Conservation (phyloP, 768 basidiomycete genomes). For the Sporobolomyces pararoseus region DNA sequence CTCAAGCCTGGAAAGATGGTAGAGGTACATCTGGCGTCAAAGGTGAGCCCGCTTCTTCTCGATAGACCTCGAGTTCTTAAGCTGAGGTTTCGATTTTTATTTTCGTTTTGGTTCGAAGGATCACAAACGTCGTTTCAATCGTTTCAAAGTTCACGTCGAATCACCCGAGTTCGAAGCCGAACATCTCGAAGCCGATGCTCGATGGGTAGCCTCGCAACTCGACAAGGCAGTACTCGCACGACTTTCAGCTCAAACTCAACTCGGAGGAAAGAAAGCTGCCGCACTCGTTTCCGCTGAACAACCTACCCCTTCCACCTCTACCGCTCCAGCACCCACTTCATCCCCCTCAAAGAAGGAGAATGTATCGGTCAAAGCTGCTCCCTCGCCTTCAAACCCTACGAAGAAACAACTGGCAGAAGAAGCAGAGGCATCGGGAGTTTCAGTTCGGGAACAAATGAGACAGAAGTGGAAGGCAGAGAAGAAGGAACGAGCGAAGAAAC, state of each 20-base stretch:
- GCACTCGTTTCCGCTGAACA: not conserved
- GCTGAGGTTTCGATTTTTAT: not conserved
- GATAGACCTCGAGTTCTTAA: not conserved
- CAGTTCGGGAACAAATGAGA: conserved; percentile 31
- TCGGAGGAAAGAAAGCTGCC: conserved; percentile 35
- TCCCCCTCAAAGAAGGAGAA: conserved; percentile 7
- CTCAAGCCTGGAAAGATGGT: conserved; percentile 39
- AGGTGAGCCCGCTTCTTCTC: conserved; percentile 17
- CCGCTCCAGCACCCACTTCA: not conserved
- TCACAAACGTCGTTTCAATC: conserved; percentile 36
- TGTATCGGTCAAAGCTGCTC: not conserved
- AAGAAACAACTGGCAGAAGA: conserved; percentile 1
- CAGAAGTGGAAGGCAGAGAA: conserved; percentile 25
- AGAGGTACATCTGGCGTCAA: conserved; percentile 35
- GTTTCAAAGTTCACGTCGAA: conserved; percentile 33
- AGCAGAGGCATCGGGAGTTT: conserved; percentile 9
- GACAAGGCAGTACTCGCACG: conserved; percentile 34
- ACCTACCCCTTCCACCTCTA: not conserved
- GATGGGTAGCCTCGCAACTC: conserved; percentile 33
- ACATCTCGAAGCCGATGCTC: conserved; percentile 31
- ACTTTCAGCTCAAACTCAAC: conserved; percentile 23
- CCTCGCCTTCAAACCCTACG: not conserved
- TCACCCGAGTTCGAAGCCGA: conserved; percentile 15
- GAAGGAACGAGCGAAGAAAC: conserved; percentile 10
- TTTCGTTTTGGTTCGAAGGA: conserved; percentile 16